Conservation (phyloP, 129 eudicot genomes). For the Logfia minima region DNA sequence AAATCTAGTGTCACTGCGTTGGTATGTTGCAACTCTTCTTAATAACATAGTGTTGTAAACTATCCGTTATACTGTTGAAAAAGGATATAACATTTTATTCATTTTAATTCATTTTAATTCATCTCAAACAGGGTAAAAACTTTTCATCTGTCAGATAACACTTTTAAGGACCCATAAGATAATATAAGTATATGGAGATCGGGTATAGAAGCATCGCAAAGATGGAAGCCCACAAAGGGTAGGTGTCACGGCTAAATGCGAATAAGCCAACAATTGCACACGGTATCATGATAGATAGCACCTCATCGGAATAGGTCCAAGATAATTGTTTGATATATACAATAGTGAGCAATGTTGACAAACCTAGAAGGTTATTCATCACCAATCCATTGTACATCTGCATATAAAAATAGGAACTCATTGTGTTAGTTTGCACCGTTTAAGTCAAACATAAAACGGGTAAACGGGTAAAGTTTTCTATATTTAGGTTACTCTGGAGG, state of each 20-base stretch:
- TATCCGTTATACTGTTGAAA: no score
- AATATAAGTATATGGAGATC: conserved; percentile 19
- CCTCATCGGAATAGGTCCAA: conserved; percentile 57
- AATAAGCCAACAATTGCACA: conserved; percentile 43
- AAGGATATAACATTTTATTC: no score
- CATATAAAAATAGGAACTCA: background rate
- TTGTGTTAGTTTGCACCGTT: background rate
- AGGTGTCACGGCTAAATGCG: conserved; percentile 39
- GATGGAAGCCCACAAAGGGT: conserved; percentile 54
- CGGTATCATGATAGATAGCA: conserved; percentile 46
- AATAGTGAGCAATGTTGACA: conserved; percentile 37
- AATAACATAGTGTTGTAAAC: no score
- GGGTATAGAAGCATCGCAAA: conserved; percentile 28
- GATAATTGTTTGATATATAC: conserved; percentile 48
- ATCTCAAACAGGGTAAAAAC: background rate
- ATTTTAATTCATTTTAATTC: no score
- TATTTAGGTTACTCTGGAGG: no score
- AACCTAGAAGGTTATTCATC: conserved; percentile 57
- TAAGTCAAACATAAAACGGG: background rate
- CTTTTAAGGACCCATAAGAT: background rate
- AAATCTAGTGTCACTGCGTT: no score
- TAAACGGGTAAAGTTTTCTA: no score
- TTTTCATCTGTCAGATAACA: background rate
- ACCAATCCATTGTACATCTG: conserved; percentile 61
- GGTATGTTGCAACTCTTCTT: no score